These are phyloP conservation scores for Nepenthes gracilis DNA, from an alignment of 148 eudicot species.

Conservation along the genomic window DNA sequence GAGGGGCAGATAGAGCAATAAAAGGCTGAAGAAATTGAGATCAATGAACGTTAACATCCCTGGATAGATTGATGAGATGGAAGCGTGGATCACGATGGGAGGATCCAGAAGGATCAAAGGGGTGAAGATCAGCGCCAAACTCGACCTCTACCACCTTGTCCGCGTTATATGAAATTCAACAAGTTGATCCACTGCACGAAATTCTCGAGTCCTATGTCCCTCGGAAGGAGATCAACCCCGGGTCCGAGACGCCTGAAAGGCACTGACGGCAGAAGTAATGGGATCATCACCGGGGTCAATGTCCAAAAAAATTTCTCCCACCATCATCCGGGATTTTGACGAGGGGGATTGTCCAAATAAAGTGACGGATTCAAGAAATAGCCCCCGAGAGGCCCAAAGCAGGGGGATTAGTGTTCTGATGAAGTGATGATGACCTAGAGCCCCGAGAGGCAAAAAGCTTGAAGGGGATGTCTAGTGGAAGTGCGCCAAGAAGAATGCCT, in stretches of 20 bases:
- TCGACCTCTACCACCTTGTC: slow-evolving; percentile 9
- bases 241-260: slow-evolving; percentile 7
- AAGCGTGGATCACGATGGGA: slow-evolving; percentile 2
- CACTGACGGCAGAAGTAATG: slow-evolving; percentile 6
- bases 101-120: slow-evolving; percentile 15
- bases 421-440: slow-evolving; percentile 10
- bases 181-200: slow-evolving; percentile 32
- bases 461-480: slow-evolving; percentile 21
- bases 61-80: slow-evolving; percentile 23
- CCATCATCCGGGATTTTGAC: too few species aligned
- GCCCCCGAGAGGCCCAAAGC: not conserved
- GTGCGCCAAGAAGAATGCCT: slow-evolving; percentile 17
- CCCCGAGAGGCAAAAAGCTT: slow-evolving; percentile 12
- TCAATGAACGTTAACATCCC: slow-evolving; percentile 47
- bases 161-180: slow-evolving; percentile 40
- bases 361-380: not conserved
- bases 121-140: slow-evolving; percentile 2
- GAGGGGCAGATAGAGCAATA: slow-evolving; percentile 25
- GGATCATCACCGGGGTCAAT: not conserved
- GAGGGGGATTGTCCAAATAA: too few species aligned
- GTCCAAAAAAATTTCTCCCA: too few species aligned
- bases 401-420: slow-evolving; percentile 3
- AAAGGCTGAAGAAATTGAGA: slow-evolving; percentile 40
- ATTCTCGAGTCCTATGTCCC: slow-evolving; percentile 18
- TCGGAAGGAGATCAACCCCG: slow-evolving; percentile 16